These are phyloP conservation scores for Tilletia indica DNA, from an alignment of 1,284 basidiomycete species.

Conservation along the genomic window DNA sequence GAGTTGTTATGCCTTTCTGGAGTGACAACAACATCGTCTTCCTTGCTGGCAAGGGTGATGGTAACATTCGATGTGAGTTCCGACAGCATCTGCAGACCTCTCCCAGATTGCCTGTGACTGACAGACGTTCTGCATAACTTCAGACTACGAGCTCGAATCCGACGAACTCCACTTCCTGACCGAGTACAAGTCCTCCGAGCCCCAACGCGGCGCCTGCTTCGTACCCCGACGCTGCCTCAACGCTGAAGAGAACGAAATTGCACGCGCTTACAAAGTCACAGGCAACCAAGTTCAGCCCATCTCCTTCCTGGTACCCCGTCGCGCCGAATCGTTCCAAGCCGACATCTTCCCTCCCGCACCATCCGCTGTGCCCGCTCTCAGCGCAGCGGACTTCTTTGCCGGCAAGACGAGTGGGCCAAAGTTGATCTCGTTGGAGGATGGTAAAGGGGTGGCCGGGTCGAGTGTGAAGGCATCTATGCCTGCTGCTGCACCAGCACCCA, in stretches of 20 bases:
- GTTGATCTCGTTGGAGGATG: constrained; percentile 61
- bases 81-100: not conserved
- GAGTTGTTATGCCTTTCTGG: constrained; percentile 97
- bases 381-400: constrained; percentile 78
- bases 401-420: constrained; percentile 67
- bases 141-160: constrained; percentile 90
- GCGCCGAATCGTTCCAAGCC: constrained; percentile 83
- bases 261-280: constrained; percentile 86
- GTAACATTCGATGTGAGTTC: constrained; percentile 28
- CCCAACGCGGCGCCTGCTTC: constrained; percentile 95
- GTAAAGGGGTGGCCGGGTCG: constrained; percentile 7
- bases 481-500: too few relatives aligned
- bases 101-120: not conserved
- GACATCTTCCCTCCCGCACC: constrained; percentile 92
- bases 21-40: constrained; percentile 76
- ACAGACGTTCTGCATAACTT: constrained; percentile 71
- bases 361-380: constrained; percentile 74
- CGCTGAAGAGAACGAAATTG: constrained; percentile 89
- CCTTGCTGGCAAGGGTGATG: constrained; percentile 67
- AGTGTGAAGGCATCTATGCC: constrained; percentile 23
- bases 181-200: constrained; percentile 86
- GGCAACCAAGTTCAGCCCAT: constrained; percentile 78
- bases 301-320: constrained; percentile 88
- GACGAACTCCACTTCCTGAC: constrained; percentile 68
- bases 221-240: constrained; percentile 83